Percentiles rank a stretch among this genome's conserved stretches.
Conservation (phyloP, 768 basidiomycete species). For the Hydnomerulius pinastri region DNA sequence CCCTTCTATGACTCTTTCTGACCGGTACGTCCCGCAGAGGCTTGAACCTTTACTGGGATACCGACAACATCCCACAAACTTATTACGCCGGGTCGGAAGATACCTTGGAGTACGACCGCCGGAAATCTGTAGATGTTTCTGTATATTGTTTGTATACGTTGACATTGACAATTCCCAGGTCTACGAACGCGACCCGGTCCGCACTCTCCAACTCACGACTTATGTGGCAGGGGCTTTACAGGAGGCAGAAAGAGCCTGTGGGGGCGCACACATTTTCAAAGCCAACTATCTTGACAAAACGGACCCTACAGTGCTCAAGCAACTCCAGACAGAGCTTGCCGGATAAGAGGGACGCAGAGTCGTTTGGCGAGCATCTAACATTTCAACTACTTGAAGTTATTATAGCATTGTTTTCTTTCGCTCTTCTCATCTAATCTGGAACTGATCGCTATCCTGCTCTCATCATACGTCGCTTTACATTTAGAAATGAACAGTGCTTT, state of each 20-base stretch:
- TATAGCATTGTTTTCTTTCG: not conserved
- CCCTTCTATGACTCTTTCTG: not conserved
- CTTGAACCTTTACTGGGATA: slow-evolving; percentile 71
- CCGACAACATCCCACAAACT: slow-evolving; percentile 54
- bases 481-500: no score
- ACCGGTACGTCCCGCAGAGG: slow-evolving; percentile 18
- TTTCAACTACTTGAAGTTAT: not conserved
- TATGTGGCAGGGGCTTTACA: slow-evolving; percentile 60
- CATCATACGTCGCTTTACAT: no score
- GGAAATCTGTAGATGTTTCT: slow-evolving; percentile 56
- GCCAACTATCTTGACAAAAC: slow-evolving; percentile 59
- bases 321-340: slow-evolving; percentile 58
- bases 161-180: slow-evolving; percentile 46
- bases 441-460: slow-evolving; percentile 3
- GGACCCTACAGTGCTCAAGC: slow-evolving; percentile 73
- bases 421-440: not conserved
- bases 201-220: slow-evolving; percentile 61
- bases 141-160: slow-evolving; percentile 1
- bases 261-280: slow-evolving; percentile 63
- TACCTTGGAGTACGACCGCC: slow-evolving; percentile 75
- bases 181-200: slow-evolving; percentile 70
- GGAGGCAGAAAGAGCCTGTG: slow-evolving; percentile 61
- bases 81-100: slow-evolving; percentile 68
- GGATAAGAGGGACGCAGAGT: slow-evolving; percentile 3
- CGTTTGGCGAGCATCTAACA: not conserved